Conservation (phyloP, 495 filamentous ascomycete species). For the Podospora anserina region DNA sequence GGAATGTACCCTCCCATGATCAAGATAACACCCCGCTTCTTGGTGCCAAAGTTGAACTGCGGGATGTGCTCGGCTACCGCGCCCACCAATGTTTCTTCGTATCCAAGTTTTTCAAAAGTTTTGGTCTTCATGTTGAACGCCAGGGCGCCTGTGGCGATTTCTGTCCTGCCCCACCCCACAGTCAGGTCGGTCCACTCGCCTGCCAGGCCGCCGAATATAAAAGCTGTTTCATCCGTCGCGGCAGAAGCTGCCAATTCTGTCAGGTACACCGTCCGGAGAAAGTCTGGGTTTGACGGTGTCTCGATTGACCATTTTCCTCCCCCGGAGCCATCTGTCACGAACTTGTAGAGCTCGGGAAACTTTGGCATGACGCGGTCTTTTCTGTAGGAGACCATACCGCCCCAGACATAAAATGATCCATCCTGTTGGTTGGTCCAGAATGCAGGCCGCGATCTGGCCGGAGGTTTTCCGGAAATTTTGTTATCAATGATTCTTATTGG, state of each 20-base stretch:
- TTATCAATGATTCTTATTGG: conserved; percentile 24
- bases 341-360: conserved; percentile 29
- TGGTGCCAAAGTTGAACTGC: background rate
- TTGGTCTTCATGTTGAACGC: conserved; percentile 23
- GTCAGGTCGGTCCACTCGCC: conserved; percentile 10
- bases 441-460: conserved; percentile 31
- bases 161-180: background rate
- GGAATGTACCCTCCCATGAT: background rate
- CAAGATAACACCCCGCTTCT: background rate
- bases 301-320: conserved; percentile 36
- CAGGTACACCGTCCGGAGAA: conserved; percentile 11
- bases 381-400: conserved; percentile 26
- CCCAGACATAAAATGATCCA: conserved; percentile 36
- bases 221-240: conserved; percentile 12
- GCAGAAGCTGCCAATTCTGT: conserved; percentile 11
- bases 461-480: conserved; percentile 24
- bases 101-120: background rate
- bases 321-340: conserved; percentile 20
- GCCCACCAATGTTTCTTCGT: background rate
- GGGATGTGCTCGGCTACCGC: background rate
- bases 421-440: conserved; percentile 23
- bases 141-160: conserved; percentile 23
- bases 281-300: background rate
- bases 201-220: conserved; percentile 20
- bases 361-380: conserved; percentile 27